Percentiles rank a stretch among this genome's conserved stretches.
Evolutionary conservation across 441 rosid species (phyloP).

Genomic region (Corymbia calophylla): DNA sequence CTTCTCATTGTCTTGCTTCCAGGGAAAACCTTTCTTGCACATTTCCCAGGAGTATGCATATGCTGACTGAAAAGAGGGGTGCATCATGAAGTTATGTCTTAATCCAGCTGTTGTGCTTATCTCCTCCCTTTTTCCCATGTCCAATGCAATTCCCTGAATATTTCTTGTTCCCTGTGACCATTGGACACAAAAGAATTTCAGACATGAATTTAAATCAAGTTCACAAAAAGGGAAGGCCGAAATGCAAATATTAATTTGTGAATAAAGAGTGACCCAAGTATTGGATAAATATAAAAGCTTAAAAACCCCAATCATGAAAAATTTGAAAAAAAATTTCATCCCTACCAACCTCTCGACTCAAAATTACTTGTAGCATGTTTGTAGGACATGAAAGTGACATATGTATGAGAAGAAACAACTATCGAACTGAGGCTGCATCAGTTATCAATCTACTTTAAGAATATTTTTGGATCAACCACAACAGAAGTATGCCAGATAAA

Average conservation of each 20-base stretch:
- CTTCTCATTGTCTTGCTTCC: constrained; percentile 2
- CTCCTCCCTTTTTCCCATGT: constrained; percentile 19
- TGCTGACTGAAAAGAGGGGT: constrained; percentile 2
- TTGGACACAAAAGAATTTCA: not conserved
- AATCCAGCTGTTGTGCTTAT: not conserved
- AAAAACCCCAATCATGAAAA: not conserved
- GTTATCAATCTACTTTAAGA: not conserved
- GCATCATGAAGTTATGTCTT: not conserved
- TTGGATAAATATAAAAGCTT: not conserved
- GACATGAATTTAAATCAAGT: not conserved
- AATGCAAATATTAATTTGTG: constrained; percentile 1
- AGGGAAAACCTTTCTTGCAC: not conserved
- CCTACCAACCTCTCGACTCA: not conserved
- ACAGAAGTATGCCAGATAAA: constrained; percentile 1
- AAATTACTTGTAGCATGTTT: not conserved
- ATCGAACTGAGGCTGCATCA: not conserved
- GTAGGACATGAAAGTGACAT: not conserved
- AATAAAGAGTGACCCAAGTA: not conserved
- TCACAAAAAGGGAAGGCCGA: not conserved
- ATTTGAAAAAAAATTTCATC: not conserved
- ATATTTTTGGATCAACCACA: not conserved
- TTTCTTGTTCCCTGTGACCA: constrained; percentile 37
- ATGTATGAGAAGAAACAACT: not conserved
- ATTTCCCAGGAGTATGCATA: constrained; percentile 11
- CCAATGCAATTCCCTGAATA: constrained; percentile 41